Conservation (phyloP, 1,284 basidiomycete species). For the Microbotryomycetes sp. region DNA sequence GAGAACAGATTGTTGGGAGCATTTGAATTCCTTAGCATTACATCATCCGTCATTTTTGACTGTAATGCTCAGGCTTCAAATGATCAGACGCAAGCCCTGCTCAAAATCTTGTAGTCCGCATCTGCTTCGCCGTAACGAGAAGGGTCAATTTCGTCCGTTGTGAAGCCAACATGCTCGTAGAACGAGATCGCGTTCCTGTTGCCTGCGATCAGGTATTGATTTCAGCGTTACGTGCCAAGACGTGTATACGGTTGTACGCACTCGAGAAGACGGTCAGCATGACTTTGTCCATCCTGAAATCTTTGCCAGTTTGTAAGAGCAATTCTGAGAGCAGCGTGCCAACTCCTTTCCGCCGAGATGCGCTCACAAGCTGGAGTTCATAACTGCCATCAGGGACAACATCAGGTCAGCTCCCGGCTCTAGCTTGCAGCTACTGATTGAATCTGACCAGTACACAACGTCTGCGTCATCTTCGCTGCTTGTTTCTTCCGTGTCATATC, state of each 20-base stretch:
- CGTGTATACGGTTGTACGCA: background rate
- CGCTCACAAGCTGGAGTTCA: conserved; percentile 29
- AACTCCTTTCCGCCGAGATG: conserved; percentile 3
- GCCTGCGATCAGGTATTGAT: conserved; percentile 2
- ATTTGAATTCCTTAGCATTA: no score
- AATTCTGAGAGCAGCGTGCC: conserved; percentile 27
- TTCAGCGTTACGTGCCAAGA: background rate
- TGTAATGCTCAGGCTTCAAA: no score
- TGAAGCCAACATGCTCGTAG: conserved; percentile 15
- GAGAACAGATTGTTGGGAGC: no score
- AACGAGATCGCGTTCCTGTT: conserved; percentile 16
- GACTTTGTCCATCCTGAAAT: conserved; percentile 29
- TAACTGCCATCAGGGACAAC: conserved; percentile 18
- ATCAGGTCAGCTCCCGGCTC: no score
- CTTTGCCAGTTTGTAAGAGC: conserved; percentile 17
- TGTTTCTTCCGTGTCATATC: conserved; percentile 35
- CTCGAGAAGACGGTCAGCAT: conserved; percentile 37
- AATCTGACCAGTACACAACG: conserved; percentile 33
- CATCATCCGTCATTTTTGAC: no score
- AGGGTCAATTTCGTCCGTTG: conserved; percentile 23
- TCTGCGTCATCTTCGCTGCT: conserved; percentile 22
- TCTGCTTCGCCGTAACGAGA: conserved; percentile 3
- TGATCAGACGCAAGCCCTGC: background rate
- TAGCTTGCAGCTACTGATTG: no score
- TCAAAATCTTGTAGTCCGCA: conserved; percentile 19